Evolutionary conservation across 2,329 filamentous ascomycete genomes (phyloP).

Genomic region (Myriosclerotinia duriaeana): DNA sequence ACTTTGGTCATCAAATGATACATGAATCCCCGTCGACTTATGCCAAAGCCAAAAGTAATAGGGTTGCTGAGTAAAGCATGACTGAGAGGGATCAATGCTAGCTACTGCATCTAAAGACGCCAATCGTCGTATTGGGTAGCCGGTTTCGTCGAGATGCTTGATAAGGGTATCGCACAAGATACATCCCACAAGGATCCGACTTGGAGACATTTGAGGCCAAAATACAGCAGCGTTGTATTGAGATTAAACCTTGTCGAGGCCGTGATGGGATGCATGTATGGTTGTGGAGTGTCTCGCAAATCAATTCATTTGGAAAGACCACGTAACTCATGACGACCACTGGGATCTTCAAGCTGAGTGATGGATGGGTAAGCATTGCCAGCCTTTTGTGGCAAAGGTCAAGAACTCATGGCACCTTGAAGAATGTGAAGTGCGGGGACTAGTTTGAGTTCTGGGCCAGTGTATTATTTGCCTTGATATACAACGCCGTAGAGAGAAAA

Average conservation of each 20-base stretch:
- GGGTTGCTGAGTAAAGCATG: background rate
- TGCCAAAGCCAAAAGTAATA: background rate
- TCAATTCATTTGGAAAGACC: background rate
- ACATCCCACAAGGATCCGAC: background rate
- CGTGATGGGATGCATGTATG: slow-evolving; percentile 1
- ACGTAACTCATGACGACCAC: slow-evolving; percentile 6
- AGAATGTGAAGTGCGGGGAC: background rate
- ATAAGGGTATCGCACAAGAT: background rate
- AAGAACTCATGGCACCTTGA: background rate
- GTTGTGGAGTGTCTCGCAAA: background rate
- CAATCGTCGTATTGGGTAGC: slow-evolving; percentile 1
- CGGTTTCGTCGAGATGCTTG: background rate
- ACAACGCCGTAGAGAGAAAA: background rate
- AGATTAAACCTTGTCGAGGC: background rate
- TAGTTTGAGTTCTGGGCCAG: background rate
- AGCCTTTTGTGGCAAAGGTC: background rate
- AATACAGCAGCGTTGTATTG: slow-evolving; percentile 5
- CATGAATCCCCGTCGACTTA: background rate
- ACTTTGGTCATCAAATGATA: background rate
- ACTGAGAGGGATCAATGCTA: background rate
- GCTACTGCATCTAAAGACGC: background rate
- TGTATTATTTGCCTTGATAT: background rate
- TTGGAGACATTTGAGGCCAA: background rate
- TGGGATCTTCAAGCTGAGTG: slow-evolving; percentile 6
- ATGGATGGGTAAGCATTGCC: slow-evolving; percentile 3